phyloP scores from a whole-genome alignment of 345 rosid genomes.

The Microcos paniculata region DNA sequence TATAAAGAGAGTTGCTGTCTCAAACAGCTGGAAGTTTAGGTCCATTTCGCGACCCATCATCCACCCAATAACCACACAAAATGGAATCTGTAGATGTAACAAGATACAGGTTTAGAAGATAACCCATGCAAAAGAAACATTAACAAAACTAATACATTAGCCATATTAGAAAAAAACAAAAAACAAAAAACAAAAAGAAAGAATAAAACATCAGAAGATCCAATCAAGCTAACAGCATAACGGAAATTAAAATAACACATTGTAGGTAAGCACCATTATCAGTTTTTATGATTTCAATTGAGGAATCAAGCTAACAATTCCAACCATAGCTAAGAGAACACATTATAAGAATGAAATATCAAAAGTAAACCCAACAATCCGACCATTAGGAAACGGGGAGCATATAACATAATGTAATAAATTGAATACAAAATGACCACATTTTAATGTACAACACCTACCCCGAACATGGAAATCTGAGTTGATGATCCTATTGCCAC shows the following conservation, averaged over 20 bases:
- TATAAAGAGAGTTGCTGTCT: slow-evolving; percentile 50
- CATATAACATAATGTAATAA: background rate
- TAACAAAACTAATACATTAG: background rate
- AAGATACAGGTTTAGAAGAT: background rate
- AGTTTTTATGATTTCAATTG: too few species aligned
- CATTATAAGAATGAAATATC: background rate
- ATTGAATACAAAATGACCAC: background rate
- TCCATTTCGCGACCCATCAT: slow-evolving; percentile 76
- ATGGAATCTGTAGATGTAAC: slow-evolving; percentile 41
- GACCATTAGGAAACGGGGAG: background rate
- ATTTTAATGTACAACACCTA: slow-evolving; percentile 30
- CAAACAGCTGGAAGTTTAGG: slow-evolving; percentile 50
- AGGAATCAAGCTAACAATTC: background rate
- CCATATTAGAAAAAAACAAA: slow-evolving; percentile 1
- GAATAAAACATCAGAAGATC: background rate
- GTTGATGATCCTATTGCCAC: slow-evolving; percentile 98
- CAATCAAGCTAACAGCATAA: background rate
- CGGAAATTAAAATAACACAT: too few species aligned
- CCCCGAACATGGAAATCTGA: slow-evolving; percentile 95
- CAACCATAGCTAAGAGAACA: background rate
- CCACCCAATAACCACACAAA: slow-evolving; percentile 56
- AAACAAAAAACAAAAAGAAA: background rate
- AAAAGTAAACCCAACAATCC: background rate
- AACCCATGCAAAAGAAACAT: background rate
- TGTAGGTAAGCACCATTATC: too few species aligned